Percentiles rank a stretch among this genome's conserved stretches.
These are phyloP conservation scores for Nematodospora valgi DNA, from an alignment of 805 yeast genomes.

Conservation along the genomic window DNA sequence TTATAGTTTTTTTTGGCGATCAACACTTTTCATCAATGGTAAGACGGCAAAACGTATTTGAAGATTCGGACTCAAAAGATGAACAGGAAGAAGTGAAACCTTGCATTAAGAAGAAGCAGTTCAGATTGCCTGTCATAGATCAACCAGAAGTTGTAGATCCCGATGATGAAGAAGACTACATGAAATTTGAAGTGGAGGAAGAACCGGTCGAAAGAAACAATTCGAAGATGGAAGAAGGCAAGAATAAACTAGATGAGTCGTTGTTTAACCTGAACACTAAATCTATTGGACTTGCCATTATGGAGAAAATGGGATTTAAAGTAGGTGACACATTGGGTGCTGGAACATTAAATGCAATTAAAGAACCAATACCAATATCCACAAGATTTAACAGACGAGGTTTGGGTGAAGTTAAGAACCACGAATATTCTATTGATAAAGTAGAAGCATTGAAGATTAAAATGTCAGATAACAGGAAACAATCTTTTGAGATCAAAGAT, in stretches of 20 bases:
- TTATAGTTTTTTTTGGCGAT: neutral
- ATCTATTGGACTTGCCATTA: slow-evolving; percentile 47
- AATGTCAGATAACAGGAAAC: neutral
- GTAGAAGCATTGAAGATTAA: slow-evolving; percentile 8
- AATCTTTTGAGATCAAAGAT: neutral
- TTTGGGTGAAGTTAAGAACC: neutral
- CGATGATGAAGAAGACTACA: slow-evolving; percentile 10
- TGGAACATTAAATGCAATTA: slow-evolving; percentile 13
- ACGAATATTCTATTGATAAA: neutral
- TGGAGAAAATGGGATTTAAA: slow-evolving; percentile 59
- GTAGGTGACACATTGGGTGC: slow-evolving; percentile 45
- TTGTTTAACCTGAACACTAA: slow-evolving; percentile 11
- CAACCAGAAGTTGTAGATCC: neutral
- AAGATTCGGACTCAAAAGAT: slow-evolving; percentile 2
- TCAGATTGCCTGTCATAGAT: slow-evolving; percentile 7
- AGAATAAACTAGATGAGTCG: slow-evolving; percentile 1
- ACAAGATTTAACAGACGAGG: slow-evolving; percentile 1
- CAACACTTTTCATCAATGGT: slow-evolving; percentile 2
- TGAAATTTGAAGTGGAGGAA: slow-evolving; percentile 9
- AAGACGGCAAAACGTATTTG: slow-evolving; percentile 5
- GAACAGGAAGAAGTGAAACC: neutral
- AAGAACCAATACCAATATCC: slow-evolving; percentile 30
- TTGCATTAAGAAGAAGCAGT: slow-evolving; percentile 1
- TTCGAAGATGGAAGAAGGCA: neutral
- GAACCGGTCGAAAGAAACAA: neutral